Evolutionary conservation across 306 rosid genomes (phyloP).

Genomic region (Dalbergia cochinchinensis): DNA sequence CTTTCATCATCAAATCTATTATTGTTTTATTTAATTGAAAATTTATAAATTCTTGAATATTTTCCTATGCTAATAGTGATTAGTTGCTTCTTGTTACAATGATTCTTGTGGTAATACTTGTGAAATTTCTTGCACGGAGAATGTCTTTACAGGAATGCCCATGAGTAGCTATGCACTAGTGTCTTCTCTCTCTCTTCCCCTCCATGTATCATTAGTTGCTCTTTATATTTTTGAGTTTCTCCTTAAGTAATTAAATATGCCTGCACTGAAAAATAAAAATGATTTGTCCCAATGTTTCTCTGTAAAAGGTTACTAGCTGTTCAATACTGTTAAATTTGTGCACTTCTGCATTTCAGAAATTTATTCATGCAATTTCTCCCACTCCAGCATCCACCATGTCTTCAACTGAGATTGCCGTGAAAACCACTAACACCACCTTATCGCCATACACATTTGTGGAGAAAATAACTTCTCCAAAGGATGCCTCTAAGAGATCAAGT

Average conservation of each 20-base stretch:
- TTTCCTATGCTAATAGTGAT: constrained; percentile 21
- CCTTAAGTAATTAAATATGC: too few species aligned
- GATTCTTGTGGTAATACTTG: constrained; percentile 25
- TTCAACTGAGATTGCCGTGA: constrained; percentile 76
- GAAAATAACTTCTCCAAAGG: constrained; percentile 51
- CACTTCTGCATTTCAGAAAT: constrained; percentile 72
- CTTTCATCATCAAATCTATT: constrained; percentile 6
- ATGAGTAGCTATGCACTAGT: neutral
- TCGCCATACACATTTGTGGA: constrained; percentile 72
- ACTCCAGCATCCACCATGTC: constrained; percentile 90
- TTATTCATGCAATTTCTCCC: constrained; percentile 96
- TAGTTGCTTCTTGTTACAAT: neutral
- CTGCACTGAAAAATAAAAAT: neutral
- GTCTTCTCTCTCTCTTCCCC: neutral
- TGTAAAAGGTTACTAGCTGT: constrained; percentile 39
- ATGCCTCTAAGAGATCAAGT: constrained; percentile 67
- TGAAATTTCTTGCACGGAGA: constrained; percentile 21
- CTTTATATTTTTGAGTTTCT: neutral
- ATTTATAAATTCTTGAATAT: neutral
- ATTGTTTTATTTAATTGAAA: constrained; percentile 35
- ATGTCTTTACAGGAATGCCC: constrained; percentile 26
- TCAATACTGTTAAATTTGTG: constrained; percentile 39
- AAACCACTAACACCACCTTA: constrained; percentile 72
- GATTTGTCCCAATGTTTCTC: constrained; percentile 1
- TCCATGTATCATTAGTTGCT: neutral